Evolutionary conservation across 2,329 filamentous ascomycete genomes (phyloP).

Genomic region (Tolypocladium tropicale): DNA sequence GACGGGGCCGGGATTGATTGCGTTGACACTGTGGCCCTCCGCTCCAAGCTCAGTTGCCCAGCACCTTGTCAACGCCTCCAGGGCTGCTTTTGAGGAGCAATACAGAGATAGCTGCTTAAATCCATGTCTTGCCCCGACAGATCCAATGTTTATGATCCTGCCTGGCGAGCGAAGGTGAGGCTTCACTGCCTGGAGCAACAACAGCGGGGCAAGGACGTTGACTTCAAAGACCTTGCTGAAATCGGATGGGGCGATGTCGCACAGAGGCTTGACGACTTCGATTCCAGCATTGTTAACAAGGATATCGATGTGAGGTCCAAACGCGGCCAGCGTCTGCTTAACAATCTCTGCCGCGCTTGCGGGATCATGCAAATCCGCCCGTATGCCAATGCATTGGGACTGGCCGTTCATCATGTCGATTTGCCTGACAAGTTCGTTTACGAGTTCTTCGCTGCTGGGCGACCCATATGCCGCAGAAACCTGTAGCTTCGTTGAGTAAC

Average conservation of each 20-base stretch:
- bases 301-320: slow-evolving; percentile 8
- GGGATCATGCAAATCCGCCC: not conserved
- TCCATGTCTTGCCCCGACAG: slow-evolving; percentile 37
- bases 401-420: not conserved
- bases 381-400: not conserved
- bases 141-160: slow-evolving; percentile 50
- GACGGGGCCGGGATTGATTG: slow-evolving; percentile 48
- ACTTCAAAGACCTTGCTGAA: slow-evolving; percentile 36
- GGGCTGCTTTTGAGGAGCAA: slow-evolving; percentile 45
- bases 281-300: slow-evolving; percentile 24
- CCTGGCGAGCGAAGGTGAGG: slow-evolving; percentile 12
- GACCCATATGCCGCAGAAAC: not conserved
- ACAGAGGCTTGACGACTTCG: not conserved
- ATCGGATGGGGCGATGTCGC: not conserved
- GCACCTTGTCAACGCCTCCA: slow-evolving; percentile 48
- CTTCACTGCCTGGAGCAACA: slow-evolving; percentile 40
- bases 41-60: slow-evolving; percentile 49
- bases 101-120: slow-evolving; percentile 39
- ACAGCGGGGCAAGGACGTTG: slow-evolving; percentile 43
- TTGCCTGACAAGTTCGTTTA: not conserved
- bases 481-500: not conserved
- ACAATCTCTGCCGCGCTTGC: not conserved
- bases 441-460: not conserved
- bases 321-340: not conserved
- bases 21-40: slow-evolving; percentile 50